These are phyloP conservation scores for Wallacemonas rigidus DNA, from an alignment of 208 protist species.

Conservation along the genomic window DNA sequence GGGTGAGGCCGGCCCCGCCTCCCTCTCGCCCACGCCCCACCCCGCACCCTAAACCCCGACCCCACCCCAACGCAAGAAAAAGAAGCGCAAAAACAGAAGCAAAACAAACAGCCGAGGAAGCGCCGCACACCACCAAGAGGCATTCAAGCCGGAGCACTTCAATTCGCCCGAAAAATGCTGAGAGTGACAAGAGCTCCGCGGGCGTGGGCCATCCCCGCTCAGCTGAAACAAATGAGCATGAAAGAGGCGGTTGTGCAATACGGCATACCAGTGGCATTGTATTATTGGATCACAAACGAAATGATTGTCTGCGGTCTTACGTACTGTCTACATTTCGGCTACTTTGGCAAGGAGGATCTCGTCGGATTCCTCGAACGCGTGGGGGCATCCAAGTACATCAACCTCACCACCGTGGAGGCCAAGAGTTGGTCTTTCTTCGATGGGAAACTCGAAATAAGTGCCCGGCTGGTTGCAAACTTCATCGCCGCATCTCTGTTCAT, in stretches of 20 bases:
- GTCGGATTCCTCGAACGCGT: conserved; percentile 41
- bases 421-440: conserved; percentile 54
- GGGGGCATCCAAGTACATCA: conserved; percentile 41
- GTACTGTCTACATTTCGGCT: conserved; percentile 54
- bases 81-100: not conserved
- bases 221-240: conserved; percentile 27
- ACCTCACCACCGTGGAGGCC: conserved; percentile 34
- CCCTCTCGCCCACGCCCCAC: not conserved
- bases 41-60: not conserved
- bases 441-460: conserved; percentile 36
- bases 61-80: too few species aligned
- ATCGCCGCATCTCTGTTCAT: conserved; percentile 59
- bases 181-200: not conserved
- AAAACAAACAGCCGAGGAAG: too few species aligned
- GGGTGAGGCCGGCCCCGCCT: not conserved
- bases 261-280: conserved; percentile 36
- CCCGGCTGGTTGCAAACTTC: conserved; percentile 55
- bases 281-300: conserved; percentile 64
- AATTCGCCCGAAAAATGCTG: not conserved
- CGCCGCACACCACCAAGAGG: too few species aligned
- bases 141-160: too few species aligned
- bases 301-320: conserved; percentile 45
- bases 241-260: conserved; percentile 33
- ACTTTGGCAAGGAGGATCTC: conserved; percentile 57
- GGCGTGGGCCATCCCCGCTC: not conserved